Base-by-base conservation (phyloP, 352 stramenopile genomes). In the Phytophthora megakarya region DNA sequence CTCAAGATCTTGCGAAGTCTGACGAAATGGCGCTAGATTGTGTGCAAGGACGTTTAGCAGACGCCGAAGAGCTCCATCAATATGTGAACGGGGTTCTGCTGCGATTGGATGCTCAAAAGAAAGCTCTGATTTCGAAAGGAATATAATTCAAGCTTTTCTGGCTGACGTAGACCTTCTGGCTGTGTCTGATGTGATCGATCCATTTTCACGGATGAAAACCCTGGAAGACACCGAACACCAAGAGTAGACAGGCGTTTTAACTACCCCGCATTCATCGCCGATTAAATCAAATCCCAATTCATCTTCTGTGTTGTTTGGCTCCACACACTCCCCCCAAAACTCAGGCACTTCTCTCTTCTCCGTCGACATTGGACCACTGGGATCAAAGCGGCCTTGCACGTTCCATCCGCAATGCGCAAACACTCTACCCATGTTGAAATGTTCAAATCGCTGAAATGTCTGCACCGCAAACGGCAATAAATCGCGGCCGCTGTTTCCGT, bases 221-320 rank as follows among this genome's bases (percentile, higher is more conserved):
- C 46, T 65, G 1, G 38, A 54, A 2, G 62, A 56, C 28, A 35
- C 26, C 26, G 30, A 53, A 42, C 46, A 53, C 16, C 28, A 28
- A 53, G 28, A 25, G 30, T 53, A 43, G 46, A 30, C n/a, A n/a
- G n/a, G n/a, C n/a, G n/a, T 53, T 30, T 7, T 18, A 18, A 40
- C 19, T 21, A 40, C n/a, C n/a, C n/a, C n/a, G 18, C 6, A 19
- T 42, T 28, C n/a, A 1, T 42, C n/a, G n/a, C n/a, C n/a, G 9
- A 18, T 42, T n/a, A 7, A 1, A 15, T 42, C 42, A 37, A 56
- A 47, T 19, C 7, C 30, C 13, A 53, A 26, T 3, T 42, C 11
- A 26, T 53, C 46, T 26, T 43, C 28, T 43, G 13, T 9, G 0
- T 42, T 11, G 15, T 42, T 3, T 6, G 15, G 16, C 10, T 43